Conservation (phyloP, 495 filamentous ascomycete species). For the Podospora didyma region DNA sequence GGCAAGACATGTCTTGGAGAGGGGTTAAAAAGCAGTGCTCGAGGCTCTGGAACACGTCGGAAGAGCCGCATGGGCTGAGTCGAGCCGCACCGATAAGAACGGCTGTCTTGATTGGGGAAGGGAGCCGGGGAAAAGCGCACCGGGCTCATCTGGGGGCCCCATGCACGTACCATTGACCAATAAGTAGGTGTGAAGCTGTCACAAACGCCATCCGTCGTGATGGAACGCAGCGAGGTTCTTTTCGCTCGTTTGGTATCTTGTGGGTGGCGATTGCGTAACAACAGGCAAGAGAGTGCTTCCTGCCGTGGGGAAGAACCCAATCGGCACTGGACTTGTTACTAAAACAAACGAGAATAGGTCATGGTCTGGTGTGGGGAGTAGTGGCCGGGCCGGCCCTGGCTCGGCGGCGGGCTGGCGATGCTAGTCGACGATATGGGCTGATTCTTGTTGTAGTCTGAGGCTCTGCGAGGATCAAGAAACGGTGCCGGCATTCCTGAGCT, state of each 20-base stretch:
- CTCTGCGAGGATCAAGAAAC: no score
- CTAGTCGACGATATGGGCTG: no score
- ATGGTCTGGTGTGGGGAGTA: no score
- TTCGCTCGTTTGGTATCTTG: neutral
- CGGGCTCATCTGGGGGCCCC: conserved; percentile 1
- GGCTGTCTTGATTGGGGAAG: neutral
- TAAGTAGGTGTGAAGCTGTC: neutral
- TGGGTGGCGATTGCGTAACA: conserved; percentile 2
- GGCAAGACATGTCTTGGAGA: neutral
- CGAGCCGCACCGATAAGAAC: conserved; percentile 4
- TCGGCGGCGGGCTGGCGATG: no score
- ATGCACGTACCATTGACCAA: neutral
- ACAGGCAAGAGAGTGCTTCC: no score
- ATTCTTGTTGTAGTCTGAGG: no score
- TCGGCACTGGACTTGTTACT: neutral
- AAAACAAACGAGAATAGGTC: no score
- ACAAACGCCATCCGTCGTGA: neutral
- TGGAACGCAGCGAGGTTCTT: neutral
- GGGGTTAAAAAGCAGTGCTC: neutral
- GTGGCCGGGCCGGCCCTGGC: no score
- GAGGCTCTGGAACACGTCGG: neutral
- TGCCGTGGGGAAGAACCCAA: conserved; percentile 4
- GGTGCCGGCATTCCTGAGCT: no score
- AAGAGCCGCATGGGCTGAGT: no score
- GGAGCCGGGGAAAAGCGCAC: neutral